Evolutionary conservation across 305 asterid species (phyloP).

Genomic region (Fraxinus sp.): DNA sequence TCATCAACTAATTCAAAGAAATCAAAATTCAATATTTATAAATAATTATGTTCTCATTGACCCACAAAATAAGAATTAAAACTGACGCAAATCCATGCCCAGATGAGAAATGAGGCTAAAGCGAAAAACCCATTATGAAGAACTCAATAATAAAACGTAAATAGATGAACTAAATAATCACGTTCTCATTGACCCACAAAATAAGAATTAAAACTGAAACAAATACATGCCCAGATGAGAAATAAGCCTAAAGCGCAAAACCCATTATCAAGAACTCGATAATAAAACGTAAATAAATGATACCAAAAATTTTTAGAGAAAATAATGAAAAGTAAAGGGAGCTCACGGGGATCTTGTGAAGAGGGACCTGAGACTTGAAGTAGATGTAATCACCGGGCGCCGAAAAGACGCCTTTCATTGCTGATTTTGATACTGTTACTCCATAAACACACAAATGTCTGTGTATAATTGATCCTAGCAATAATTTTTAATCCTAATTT

Average conservation of each 20-base stretch:
- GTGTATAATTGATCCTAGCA: not conserved
- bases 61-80: conserved; percentile 13
- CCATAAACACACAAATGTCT: not conserved
- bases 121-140: conserved; percentile 14
- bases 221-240: conserved; percentile 19
- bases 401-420: conserved; percentile 87
- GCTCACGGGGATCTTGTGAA: conserved; percentile 89
- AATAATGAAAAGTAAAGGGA: not conserved
- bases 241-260: conserved; percentile 16
- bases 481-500: not conserved
- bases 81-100: conserved; percentile 22
- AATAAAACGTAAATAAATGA: not conserved
- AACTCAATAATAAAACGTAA: not conserved
- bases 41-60: not conserved
- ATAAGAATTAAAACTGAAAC: conserved; percentile 17
- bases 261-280: conserved; percentile 27
- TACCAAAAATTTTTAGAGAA: not conserved
- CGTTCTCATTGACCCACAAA: not conserved
- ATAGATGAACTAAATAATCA: conserved; percentile 7
- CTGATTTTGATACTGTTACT: conserved; percentile 32
- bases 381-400: conserved; percentile 93
- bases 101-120: conserved; percentile 17
- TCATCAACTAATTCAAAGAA: not conserved
- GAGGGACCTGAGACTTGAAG: conserved; percentile 99
- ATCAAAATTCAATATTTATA: conserved; percentile 16